These are phyloP conservation scores for Quercus parvula DNA, from an alignment of 306 rosid genomes.

Conservation along the genomic window DNA sequence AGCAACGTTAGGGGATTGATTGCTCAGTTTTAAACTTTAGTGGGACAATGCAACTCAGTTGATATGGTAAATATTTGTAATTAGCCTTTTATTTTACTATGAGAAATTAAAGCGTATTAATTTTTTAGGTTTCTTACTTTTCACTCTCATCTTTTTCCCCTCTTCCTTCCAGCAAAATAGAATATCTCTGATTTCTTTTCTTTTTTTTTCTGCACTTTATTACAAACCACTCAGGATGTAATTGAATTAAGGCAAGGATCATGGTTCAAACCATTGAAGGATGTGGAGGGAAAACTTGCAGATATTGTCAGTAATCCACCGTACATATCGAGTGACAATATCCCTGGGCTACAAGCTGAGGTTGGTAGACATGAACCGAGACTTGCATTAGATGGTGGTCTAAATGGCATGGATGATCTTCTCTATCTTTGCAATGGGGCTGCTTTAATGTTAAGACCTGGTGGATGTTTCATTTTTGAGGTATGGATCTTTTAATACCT, in stretches of 20 bases:
- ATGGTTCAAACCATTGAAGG: conserved; percentile 80
- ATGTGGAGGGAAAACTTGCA: conserved; percentile 58
- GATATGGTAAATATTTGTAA: no score
- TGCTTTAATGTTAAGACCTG: conserved; percentile 64
- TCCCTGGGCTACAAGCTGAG: conserved; percentile 81
- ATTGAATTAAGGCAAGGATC: conserved; percentile 75
- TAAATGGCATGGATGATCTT: conserved; percentile 63
- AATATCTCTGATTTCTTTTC: not conserved
- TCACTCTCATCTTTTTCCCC: not conserved
- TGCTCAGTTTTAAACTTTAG: no score
- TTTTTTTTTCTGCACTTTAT: conserved; percentile 14
- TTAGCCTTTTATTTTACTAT: not conserved
- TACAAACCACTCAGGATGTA: conserved; percentile 45
- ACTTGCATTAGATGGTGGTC: conserved; percentile 78
- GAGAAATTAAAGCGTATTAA: not conserved
- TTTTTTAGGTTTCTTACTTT: not conserved
- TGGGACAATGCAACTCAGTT: no score
- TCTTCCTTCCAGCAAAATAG: not conserved
- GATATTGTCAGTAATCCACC: conserved; percentile 91
- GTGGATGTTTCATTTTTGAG: conserved; percentile 92
- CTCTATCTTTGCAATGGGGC: conserved; percentile 77
- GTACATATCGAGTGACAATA: conserved; percentile 71
- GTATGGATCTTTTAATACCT: conserved; percentile 27
- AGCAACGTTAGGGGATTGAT: no score
- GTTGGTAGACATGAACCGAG: conserved; percentile 82